Evolutionary conservation across 2,329 filamentous ascomycete species (phyloP).

Genomic region (Fonsecaea erecta): DNA sequence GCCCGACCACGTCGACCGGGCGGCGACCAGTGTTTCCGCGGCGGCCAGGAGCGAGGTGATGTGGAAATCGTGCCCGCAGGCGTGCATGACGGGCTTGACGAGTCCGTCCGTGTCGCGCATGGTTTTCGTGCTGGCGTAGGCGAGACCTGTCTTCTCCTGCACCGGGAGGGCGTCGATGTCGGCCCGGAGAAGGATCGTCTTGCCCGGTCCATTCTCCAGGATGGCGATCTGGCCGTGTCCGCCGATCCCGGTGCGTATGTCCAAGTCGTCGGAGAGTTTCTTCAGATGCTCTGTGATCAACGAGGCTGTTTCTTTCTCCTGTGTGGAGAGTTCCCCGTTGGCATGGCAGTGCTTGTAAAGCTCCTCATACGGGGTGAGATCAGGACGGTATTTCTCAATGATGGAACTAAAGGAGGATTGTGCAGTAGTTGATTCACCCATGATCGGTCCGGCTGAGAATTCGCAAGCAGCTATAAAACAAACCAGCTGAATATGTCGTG

Average conservation of each 20-base stretch:
- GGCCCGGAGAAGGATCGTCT: constrained; percentile 53
- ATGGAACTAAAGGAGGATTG: constrained; percentile 31
- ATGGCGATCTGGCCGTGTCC: constrained; percentile 53
- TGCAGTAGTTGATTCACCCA: background rate
- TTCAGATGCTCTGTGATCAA: constrained; percentile 52
- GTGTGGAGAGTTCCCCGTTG: constrained; percentile 63
- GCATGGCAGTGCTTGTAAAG: constrained; percentile 65
- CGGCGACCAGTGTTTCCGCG: constrained; percentile 54
- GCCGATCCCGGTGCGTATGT: constrained; percentile 52
- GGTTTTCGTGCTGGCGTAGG: constrained; percentile 53
- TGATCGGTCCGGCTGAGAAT: background rate
- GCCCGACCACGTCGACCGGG: constrained; percentile 60
- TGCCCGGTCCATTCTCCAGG: constrained; percentile 49
- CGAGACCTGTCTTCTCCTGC: constrained; percentile 53
- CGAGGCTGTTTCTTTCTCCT: constrained; percentile 59
- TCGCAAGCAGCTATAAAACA: background rate
- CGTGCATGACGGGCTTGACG: constrained; percentile 63
- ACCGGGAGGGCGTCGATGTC: constrained; percentile 59
- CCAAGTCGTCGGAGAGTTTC: constrained; percentile 36
- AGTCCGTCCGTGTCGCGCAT: constrained; percentile 55
- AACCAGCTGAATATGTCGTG: background rate
- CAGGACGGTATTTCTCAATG: constrained; percentile 46
- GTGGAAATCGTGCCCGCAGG: constrained; percentile 66
- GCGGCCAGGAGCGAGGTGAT: constrained; percentile 61
- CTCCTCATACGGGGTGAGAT: constrained; percentile 55